Conservation (phyloP, 2,329 filamentous ascomycete species). For the Eutypella sp. region DNA sequence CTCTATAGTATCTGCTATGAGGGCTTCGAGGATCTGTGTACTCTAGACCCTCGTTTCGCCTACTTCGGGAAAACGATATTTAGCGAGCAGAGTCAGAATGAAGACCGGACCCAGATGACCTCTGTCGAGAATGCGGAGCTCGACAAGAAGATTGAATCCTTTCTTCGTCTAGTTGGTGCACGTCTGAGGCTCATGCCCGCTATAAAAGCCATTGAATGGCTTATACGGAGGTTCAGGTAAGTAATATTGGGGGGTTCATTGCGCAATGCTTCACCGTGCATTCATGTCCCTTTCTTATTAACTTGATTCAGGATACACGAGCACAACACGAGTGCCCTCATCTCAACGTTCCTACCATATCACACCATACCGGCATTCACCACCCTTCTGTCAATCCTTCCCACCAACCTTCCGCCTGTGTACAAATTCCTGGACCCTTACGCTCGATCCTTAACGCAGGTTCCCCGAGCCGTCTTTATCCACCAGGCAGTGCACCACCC, state of each 20-base stretch:
- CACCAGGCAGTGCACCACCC: conserved; percentile 77
- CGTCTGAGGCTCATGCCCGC: conserved; percentile 79
- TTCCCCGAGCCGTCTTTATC: conserved; percentile 76
- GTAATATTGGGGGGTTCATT: too few relatives aligned
- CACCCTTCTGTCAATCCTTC: conserved; percentile 81
- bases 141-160: conserved; percentile 71
- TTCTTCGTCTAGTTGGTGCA: conserved; percentile 73
- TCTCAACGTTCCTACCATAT: conserved; percentile 89
- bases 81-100: conserved; percentile 84
- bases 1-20: conserved; percentile 83
- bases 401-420: conserved; percentile 64
- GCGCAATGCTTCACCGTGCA: conserved; percentile 26
- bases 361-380: conserved; percentile 81
- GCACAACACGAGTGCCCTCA: conserved; percentile 72
- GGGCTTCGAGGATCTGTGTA: conserved; percentile 87
- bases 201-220: conserved; percentile 90
- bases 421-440: conserved; percentile 87
- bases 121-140: conserved; percentile 76
- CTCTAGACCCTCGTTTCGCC: conserved; percentile 73
- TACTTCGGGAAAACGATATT: conserved; percentile 76
- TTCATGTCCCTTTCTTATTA: background rate
- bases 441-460: conserved; percentile 67
- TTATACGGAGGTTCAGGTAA: conserved; percentile 88
- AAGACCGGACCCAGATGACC: conserved; percentile 84
- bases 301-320: conserved; percentile 91